phyloP scores from a whole-genome alignment of 2,329 filamentous ascomycete species.

The Xylaria sp. region DNA sequence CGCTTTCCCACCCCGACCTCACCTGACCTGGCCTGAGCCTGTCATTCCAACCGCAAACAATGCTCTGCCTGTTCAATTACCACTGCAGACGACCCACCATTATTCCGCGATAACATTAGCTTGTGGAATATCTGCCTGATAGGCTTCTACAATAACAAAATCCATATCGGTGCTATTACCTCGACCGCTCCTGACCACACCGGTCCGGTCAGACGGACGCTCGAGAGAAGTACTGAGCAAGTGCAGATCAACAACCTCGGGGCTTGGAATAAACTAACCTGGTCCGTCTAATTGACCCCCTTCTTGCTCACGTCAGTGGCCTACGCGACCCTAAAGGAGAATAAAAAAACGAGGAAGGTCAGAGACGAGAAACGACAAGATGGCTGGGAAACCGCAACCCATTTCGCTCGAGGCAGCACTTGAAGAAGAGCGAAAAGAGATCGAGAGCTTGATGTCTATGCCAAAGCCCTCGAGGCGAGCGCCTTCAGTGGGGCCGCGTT shows the following conservation, averaged over 20 bases:
- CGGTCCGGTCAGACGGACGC: slow-evolving; percentile 16
- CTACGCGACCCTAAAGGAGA: background rate
- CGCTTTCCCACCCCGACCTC: slow-evolving; percentile 16
- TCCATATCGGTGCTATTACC: slow-evolving; percentile 5
- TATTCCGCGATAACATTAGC: slow-evolving; percentile 49
- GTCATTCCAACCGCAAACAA: slow-evolving; percentile 41
- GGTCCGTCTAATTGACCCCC: background rate
- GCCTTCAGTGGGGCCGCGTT: slow-evolving; percentile 60
- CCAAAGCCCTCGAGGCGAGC: slow-evolving; percentile 41
- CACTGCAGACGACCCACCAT: slow-evolving; percentile 49
- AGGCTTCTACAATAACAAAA: slow-evolving; percentile 8
- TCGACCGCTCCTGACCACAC: slow-evolving; percentile 11
- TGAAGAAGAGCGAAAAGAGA: slow-evolving; percentile 51
- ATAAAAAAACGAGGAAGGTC: background rate
- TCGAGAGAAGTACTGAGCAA: slow-evolving; percentile 19
- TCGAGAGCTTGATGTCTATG: slow-evolving; percentile 50
- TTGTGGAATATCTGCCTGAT: slow-evolving; percentile 12
- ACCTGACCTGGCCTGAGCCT: slow-evolving; percentile 18
- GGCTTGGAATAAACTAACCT: background rate
- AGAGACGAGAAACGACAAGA: slow-evolving; percentile 36
- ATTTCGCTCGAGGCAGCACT: slow-evolving; percentile 52
- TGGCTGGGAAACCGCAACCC: slow-evolving; percentile 45
- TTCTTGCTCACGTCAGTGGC: background rate
- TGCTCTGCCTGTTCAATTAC: slow-evolving; percentile 41
- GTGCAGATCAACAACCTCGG: background rate